A percentile compares a stretch with the other conserved stretches of the same genome.
These are phyloP conservation scores for Zygotorulaspora danielsina DNA, from an alignment of 805 yeast genomes.

Conservation along the genomic window DNA sequence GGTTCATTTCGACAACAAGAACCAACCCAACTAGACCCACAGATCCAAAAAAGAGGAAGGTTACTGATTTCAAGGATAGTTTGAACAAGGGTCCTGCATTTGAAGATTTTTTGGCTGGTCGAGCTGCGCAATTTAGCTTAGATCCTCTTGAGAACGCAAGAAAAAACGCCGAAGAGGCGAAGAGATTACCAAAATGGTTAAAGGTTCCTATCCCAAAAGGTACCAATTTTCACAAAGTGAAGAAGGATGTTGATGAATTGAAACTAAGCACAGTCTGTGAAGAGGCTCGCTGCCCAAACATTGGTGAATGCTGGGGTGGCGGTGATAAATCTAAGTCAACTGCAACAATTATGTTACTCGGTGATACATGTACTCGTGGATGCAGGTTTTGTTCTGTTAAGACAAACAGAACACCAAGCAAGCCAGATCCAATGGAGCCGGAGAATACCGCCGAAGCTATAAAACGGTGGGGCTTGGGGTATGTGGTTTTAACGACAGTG, in stretches of 20 bases:
- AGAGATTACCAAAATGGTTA: constrained; percentile 86
- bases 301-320: constrained; percentile 99
- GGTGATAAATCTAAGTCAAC: constrained; percentile 67
- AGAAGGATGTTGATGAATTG: constrained; percentile 81
- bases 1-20: constrained; percentile 18
- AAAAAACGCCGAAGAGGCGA: constrained; percentile 51
- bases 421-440: constrained; percentile 94
- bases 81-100: constrained; percentile 86
- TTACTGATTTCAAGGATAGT: constrained; percentile 61
- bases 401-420: constrained; percentile 80
- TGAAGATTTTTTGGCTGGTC: constrained; percentile 82
- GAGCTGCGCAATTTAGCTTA: constrained; percentile 56
- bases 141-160: constrained; percentile 80
- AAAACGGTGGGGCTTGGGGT: constrained; percentile 96
- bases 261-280: constrained; percentile 95
- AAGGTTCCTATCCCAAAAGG: constrained; percentile 98
- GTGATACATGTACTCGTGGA: constrained; percentile 99
- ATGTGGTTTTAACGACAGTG: constrained; percentile 94
- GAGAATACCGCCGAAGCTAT: constrained; percentile 97
- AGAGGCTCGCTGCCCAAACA: constrained; percentile 98
- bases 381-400: constrained; percentile 97
- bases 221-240: constrained; percentile 68
- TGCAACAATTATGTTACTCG: constrained; percentile 96
- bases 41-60: constrained; percentile 40
- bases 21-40: constrained; percentile 16